These are phyloP conservation scores for Alternaria sp. DNA, from an alignment of 2,329 filamentous ascomycete genomes.

Conservation along the genomic window DNA sequence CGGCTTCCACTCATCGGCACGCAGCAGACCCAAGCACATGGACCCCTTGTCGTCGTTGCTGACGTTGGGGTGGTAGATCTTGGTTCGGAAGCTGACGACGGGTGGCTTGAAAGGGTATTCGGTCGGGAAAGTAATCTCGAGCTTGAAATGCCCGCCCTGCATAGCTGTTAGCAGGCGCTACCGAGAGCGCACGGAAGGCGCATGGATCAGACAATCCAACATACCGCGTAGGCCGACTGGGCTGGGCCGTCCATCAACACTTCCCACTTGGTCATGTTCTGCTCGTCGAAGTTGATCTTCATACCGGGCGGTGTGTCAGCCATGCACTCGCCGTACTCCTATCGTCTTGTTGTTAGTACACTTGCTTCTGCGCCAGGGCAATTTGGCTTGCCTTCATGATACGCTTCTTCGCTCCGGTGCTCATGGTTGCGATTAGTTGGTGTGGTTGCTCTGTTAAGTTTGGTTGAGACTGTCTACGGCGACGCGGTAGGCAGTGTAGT, in stretches of 20 bases:
- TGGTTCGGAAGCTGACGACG: constrained; percentile 79
- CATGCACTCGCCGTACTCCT: constrained; percentile 51
- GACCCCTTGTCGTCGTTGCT: constrained; percentile 84
- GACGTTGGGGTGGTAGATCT: constrained; percentile 95
- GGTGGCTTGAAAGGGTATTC: constrained; percentile 94
- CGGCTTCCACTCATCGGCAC: constrained; percentile 91
- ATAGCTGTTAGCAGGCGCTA: constrained; percentile 17
- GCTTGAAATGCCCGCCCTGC: constrained; percentile 75
- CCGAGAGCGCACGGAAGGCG: constrained; percentile 5
- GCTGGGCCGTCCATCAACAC: constrained; percentile 71
- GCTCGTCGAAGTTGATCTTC: constrained; percentile 63
- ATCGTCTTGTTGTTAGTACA: constrained; percentile 23
- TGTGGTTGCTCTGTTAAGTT: neutral
- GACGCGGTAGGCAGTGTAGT: constrained; percentile 2
- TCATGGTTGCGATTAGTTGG: constrained; percentile 38
- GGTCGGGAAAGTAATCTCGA: constrained; percentile 75
- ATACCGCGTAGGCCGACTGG: constrained; percentile 70
- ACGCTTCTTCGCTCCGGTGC: constrained; percentile 54
- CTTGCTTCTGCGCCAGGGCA: neutral
- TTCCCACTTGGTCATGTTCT: constrained; percentile 73
- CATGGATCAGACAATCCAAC: constrained; percentile 28
- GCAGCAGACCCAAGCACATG: constrained; percentile 86
- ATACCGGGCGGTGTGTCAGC: constrained; percentile 47
- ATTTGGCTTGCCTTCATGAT: constrained; percentile 54
- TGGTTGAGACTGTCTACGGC: constrained; percentile 14